Conservation (phyloP, 257 asterid species). For the Ballota nigra region DNA sequence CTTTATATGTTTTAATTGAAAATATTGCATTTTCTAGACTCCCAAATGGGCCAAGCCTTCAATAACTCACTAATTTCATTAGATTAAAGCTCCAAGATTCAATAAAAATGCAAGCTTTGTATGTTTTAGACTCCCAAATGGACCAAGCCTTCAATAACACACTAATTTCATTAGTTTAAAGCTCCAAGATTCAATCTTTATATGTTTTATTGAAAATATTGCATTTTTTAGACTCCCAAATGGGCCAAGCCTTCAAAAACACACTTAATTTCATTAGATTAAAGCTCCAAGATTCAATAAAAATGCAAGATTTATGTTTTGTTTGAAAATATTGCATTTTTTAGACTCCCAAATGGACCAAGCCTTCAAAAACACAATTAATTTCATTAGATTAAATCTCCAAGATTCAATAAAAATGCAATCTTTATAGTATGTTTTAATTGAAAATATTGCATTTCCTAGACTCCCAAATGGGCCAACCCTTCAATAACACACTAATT, state of each 20-base stretch:
- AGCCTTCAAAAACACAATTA: no score
- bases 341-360: not conserved
- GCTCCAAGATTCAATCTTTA: not conserved
- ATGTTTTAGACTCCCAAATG: not conserved
- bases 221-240: not conserved
- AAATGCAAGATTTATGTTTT: no score
- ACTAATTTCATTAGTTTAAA: no score
- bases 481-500: no score
- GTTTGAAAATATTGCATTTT: not conserved
- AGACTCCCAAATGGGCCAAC: no score
- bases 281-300: conserved; percentile 1
- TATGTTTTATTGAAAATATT: not conserved
- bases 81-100: not conserved
- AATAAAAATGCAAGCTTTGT: not conserved
- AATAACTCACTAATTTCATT: no score
- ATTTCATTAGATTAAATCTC: no score
- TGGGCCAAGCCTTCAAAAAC: conserved; percentile 26
- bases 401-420: no score
- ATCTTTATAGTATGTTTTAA: not conserved
- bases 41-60: no score
- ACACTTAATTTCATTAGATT: conserved; percentile 19
- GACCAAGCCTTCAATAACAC: no score
- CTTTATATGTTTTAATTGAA: not conserved
- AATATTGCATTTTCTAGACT: not conserved
- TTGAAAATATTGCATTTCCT: not conserved